Base-by-base conservation (phyloP, 2,329 filamentous ascomycete species). In the Aspergillus glaucus region DNA sequence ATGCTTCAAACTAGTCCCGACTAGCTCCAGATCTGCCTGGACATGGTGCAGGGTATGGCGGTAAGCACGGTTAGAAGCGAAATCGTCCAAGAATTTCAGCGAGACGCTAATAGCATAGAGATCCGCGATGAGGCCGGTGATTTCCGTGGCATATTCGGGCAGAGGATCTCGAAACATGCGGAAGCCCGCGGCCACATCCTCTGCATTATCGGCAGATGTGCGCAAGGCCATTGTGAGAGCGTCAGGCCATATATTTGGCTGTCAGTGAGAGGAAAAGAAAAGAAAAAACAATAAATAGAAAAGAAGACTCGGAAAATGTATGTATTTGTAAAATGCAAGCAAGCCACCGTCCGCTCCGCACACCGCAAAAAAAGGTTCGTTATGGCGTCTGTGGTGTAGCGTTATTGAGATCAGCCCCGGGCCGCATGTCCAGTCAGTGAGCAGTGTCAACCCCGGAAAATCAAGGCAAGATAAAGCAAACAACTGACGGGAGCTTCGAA, bases 41-140 rank as follows among this genome's bases (percentile, higher is more conserved):
- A 79, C 74, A 40, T 63, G 61, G 41, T 60, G 55, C 51, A 72
- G 67, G 24, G 64, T 67, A 36, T 62, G 59, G 17, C 60, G 67
- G 59, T 72, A 70, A 14, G 61, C 66, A 24, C 67, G 65, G 49
- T 69, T 62, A 12, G 67, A 64, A 26, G 76, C 62, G 24, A 72
- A 62, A 44, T 68, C 67, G 39, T 78, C 70, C 36, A 83, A 64
- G 39, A 66, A 66, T 42, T 73, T 72, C 21, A 84, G 66, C 7
- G 67, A 69, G 43, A 73, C 69, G 48, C 77, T 77, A 60, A 82
- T 76, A 45, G 71, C 71, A 58, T 78, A 80, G 21, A 82, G 70
- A 51, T 79, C 72, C 47, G 75, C 72, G 46, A 82, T 77, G 24
- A 78, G 63, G 28, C 69, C 69, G 21, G 77, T 78, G 55, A 83